Evolutionary conservation across 2,329 filamentous ascomycete genomes (phyloP), one percentile per base, ranked within the genome.

Genomic region (Colletotrichum sidae): DNA sequence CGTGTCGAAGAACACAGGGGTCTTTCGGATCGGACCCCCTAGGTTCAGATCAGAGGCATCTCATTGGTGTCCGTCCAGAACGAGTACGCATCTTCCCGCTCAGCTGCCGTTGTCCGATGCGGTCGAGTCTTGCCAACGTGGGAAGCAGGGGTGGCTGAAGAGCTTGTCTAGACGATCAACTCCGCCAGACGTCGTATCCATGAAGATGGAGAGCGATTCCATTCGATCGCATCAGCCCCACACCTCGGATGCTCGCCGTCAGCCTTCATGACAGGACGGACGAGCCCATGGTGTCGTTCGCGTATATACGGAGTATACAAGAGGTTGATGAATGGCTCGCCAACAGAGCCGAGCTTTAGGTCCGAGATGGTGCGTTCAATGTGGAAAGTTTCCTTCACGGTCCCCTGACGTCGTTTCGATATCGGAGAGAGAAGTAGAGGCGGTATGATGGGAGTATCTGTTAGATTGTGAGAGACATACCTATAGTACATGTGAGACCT

Each of bases 171-270:
- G 44, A 41, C 25, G 13, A 25, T 41, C 38, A 12, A 10, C 47
- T 59, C 55, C 55, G 42, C 49, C 17, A 17, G 54, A 57, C 13
- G 34, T 41, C 35, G 41, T 37, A 59, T 34, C 13, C 52, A 38
- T 39, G 41, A 25, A 41, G 35, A n/a, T 10, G 25, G n/a, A 50
- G 50, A 15, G 44, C 10, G 44, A n/a, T 54, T 41, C 50, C 38
- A 60, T 64, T 64, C 49, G 50, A 54, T 64, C 55, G 55, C 55
- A 64, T 54, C 49, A 35, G 60, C 55, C 60, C 60, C 60, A 64
- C 60, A 39, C 39, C 17, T 17, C 17, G 17, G 17, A 17, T 17
- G 17, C 17, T 17, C 17, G 17, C 17, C 17, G 17, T 17, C 17
- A 17, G 15, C 55, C 44, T 55, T 42, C 42, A 44, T 60, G 25